These are phyloP conservation scores for Corymbia maculata DNA, from an alignment of 345 rosid species.

Conservation along the genomic window DNA sequence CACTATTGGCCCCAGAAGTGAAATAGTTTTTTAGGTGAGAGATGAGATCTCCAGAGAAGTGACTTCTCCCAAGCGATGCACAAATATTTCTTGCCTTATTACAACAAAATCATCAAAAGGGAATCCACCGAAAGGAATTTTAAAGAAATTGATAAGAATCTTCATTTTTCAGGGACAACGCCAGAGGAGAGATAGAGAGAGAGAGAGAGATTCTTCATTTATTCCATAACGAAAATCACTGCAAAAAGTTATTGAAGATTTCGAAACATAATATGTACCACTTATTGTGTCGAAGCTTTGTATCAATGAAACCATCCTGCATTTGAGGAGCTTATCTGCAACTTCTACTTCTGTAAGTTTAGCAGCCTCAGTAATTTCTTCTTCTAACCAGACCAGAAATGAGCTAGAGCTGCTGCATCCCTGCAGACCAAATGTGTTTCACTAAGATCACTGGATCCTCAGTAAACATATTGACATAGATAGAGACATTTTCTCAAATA, in stretches of 20 bases:
- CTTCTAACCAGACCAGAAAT: conserved; percentile 91
- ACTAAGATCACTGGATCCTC: not conserved
- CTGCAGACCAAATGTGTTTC: conserved; percentile 22
- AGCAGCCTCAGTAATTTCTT: conserved; percentile 49
- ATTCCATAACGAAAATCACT: not conserved
- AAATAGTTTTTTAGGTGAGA: not conserved
- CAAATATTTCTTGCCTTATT: not conserved
- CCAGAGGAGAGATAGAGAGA: not conserved
- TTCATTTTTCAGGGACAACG: not conserved
- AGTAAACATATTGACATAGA: not conserved
- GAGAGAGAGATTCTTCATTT: not conserved
- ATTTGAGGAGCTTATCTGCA: conserved; percentile 71
- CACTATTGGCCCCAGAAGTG: no score
- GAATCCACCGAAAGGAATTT: not conserved
- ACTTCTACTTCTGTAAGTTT: conserved; percentile 84
- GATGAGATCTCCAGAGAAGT: not conserved
- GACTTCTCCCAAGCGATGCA: not conserved
- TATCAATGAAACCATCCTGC: conserved; percentile 81
- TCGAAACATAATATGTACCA: conserved; percentile 32
- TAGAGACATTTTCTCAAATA: not conserved
- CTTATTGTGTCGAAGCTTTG: conserved; percentile 96
- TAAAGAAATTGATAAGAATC: not conserved
- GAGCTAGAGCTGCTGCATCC: conserved; percentile 92
- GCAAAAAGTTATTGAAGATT: not conserved
- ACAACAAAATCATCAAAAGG: not conserved